Percentiles rank a stretch among this genome's conserved stretches.
Evolutionary conservation across 176 grass and related monocot genomes (phyloP).

Genomic region (Puccinellia tenuiflora): DNA sequence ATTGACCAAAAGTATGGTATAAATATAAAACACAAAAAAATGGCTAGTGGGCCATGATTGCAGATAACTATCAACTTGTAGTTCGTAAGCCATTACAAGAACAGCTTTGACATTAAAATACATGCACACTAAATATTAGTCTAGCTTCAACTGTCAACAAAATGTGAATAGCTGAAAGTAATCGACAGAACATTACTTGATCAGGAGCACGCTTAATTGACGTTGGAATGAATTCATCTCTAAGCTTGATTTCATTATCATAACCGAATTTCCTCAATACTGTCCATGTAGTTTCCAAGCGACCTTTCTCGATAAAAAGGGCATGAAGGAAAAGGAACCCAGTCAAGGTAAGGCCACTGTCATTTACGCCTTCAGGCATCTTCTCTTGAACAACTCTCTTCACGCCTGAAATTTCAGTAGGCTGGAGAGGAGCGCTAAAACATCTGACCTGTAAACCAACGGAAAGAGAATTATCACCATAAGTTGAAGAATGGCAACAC

Average conservation of each 20-base stretch:
- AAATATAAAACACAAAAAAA: not conserved
- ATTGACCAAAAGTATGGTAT: not conserved
- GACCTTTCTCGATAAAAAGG: constrained; percentile 96
- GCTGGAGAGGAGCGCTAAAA: constrained; percentile 89
- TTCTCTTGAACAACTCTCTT: constrained; percentile 98
- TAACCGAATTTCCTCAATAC: constrained; percentile 97
- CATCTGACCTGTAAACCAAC: constrained; percentile 63
- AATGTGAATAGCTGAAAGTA: not conserved
- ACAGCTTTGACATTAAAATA: not conserved
- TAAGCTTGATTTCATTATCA: constrained; percentile 92
- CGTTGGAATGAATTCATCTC: constrained; percentile 76
- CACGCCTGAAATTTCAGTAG: constrained; percentile 81
- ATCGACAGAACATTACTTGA: constrained; percentile 55
- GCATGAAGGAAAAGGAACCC: constrained; percentile 96
- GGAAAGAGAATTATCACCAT: not conserved
- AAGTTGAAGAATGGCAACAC: constrained; percentile 1
- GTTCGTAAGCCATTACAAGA: not conserved
- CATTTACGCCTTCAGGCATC: constrained; percentile 90
- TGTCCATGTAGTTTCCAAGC: constrained; percentile 95
- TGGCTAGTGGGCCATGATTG: not conserved
- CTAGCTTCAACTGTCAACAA: not conserved
- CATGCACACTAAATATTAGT: not conserved
- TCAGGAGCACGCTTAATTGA: constrained; percentile 80
- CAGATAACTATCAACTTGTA: not conserved
- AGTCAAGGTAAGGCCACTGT: constrained; percentile 79